Conservation (phyloP, 768 basidiomycete genomes). For the Rhizopogon rudus region DNA sequence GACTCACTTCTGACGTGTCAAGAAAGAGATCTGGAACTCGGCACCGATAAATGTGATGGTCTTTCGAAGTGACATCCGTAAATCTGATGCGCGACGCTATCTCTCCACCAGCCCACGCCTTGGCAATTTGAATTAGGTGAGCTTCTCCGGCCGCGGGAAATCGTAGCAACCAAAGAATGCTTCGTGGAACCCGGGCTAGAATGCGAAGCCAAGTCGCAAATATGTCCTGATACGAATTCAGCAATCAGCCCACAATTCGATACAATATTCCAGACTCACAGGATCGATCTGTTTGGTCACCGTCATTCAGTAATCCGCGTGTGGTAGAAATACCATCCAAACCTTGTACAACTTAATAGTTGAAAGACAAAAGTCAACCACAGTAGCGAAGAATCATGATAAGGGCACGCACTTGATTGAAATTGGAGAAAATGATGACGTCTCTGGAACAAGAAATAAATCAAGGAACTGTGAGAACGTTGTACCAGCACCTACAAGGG, state of each 20-base stretch:
- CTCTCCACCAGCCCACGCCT: slow-evolving; percentile 40
- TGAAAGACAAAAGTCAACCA: slow-evolving; percentile 6
- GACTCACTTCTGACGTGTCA: slow-evolving; percentile 45
- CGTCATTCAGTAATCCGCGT: not conserved
- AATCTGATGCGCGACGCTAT: slow-evolving; percentile 42
- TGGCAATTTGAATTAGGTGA: slow-evolving; percentile 37
- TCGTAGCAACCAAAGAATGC: slow-evolving; percentile 50
- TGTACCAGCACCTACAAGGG: slow-evolving; percentile 26
- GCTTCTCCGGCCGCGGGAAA: slow-evolving; percentile 44
- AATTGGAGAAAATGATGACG: slow-evolving; percentile 46
- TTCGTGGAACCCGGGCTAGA: slow-evolving; percentile 35
- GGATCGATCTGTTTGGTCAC: slow-evolving; percentile 28
- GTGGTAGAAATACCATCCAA: not conserved
- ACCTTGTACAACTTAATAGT: slow-evolving; percentile 40
- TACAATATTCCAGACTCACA: slow-evolving; percentile 14
- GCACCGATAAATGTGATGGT: slow-evolving; percentile 38
- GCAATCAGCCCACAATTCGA: not conserved
- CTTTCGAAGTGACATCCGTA: slow-evolving; percentile 44
- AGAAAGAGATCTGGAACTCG: slow-evolving; percentile 46
- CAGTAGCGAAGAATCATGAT: not conserved
- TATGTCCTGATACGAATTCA: slow-evolving; percentile 26
- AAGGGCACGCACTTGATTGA: slow-evolving; percentile 39
- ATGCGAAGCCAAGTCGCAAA: slow-evolving; percentile 48
- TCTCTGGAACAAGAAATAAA: slow-evolving; percentile 24
- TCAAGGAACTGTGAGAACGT: not conserved